phyloP scores from a whole-genome alignment of 2,329 filamentous ascomycete genomes.

The Rhytidhysteron rufulum region DNA sequence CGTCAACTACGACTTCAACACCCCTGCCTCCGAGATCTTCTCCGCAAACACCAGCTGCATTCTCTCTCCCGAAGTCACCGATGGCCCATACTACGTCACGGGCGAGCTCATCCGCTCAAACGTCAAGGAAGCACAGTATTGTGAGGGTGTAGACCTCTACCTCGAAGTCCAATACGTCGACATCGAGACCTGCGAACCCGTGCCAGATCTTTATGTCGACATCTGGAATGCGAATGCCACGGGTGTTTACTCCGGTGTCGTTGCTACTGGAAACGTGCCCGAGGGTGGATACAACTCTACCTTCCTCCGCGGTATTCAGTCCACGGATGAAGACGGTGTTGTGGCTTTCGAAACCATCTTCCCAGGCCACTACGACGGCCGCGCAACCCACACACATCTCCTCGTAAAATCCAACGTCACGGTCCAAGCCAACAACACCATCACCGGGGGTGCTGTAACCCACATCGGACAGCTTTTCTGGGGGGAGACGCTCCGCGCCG shows the following conservation, averaged over 20 bases:
- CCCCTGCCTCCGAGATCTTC: conserved; percentile 14
- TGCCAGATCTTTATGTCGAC: conserved; percentile 44
- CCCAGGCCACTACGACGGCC: conserved; percentile 38
- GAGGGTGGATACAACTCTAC: conserved; percentile 14
- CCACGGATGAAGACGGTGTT: conserved; percentile 45
- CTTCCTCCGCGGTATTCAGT: conserved; percentile 48
- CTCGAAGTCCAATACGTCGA: conserved; percentile 49
- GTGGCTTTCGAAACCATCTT: conserved; percentile 47
- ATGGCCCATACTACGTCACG: conserved; percentile 34
- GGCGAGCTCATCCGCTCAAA: conserved; percentile 47
- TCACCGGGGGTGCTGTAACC: conserved; percentile 35
- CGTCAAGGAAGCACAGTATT: conserved; percentile 41
- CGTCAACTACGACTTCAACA: conserved; percentile 12
- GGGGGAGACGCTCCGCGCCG: conserved; percentile 34
- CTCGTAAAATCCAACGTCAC: conserved; percentile 35
- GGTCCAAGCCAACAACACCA: conserved; percentile 36
- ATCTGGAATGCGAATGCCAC: conserved; percentile 35
- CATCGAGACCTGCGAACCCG: conserved; percentile 45
- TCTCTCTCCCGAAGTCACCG: conserved; percentile 20
- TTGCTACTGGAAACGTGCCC: conserved; percentile 28
- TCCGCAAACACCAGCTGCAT: conserved; percentile 21
- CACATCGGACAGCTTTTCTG: conserved; percentile 46
- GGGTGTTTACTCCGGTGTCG: conserved; percentile 45
- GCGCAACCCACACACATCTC: conserved; percentile 27
- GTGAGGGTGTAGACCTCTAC: conserved; percentile 41